A percentile compares a stretch with the other conserved stretches of the same genome.
These are phyloP conservation scores for Condylostoma magnum DNA, from an alignment of 169 alveolate genomes.

Conservation along the genomic window DNA sequence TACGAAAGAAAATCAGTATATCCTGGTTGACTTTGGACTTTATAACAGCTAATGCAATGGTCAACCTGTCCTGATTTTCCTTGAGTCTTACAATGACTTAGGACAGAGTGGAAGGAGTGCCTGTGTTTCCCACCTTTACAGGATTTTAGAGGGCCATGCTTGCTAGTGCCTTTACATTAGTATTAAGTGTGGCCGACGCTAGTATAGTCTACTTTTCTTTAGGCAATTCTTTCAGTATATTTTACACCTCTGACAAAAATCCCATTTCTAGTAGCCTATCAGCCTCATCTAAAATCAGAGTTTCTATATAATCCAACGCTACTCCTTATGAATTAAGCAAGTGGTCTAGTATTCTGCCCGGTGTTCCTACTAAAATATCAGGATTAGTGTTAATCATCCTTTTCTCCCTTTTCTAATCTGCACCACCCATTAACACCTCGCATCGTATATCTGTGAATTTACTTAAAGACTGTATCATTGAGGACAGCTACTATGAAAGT, in stretches of 20 bases:
- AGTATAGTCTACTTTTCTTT: constrained; percentile 61
- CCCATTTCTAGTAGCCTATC: constrained; percentile 97
- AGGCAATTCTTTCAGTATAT: constrained; percentile 35
- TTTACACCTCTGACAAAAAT: constrained; percentile 76
- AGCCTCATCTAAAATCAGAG: constrained; percentile 96
- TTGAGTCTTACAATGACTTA: constrained; percentile 20
- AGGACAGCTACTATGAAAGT: constrained; percentile 83
- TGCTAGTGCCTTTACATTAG: constrained; percentile 52
- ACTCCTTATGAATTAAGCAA: constrained; percentile 81
- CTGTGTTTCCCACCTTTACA: constrained; percentile 36
- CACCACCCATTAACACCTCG: constrained; percentile 87
- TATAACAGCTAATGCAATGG: constrained; percentile 35
- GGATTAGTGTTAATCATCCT: constrained; percentile 88
- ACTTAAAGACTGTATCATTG: constrained; percentile 67
- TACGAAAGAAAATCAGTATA: constrained; percentile 64
- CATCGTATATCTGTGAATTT: constrained; percentile 57
- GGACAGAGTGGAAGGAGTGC: constrained; percentile 16
- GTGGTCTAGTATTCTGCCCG: constrained; percentile 97
- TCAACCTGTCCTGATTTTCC: constrained; percentile 29
- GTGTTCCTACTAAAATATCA: constrained; percentile 96
- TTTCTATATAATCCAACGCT: constrained; percentile 51
- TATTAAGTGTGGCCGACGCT: constrained; percentile 66
- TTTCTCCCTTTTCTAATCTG: constrained; percentile 80
- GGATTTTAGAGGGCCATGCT: constrained; percentile 54
- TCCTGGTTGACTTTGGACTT: constrained; percentile 36